Evolutionary conservation across 805 yeast genomes (phyloP).

Genomic region (Trichomonascus vanleenenianus): DNA sequence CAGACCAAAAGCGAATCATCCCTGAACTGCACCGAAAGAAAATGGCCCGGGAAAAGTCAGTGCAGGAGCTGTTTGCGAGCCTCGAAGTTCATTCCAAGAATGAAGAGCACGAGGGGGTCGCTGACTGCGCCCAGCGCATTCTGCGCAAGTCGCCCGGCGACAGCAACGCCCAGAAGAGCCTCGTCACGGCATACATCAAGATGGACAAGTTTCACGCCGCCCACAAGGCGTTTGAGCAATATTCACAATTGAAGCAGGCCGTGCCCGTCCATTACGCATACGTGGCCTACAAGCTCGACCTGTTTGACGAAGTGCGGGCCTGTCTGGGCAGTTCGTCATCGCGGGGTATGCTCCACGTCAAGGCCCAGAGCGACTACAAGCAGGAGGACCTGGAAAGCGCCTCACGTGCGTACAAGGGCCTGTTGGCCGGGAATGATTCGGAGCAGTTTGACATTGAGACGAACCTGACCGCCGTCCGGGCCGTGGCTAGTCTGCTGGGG

Average conservation of each 20-base stretch:
- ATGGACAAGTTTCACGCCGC: conserved; percentile 50
- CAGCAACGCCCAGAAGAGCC: conserved; percentile 30
- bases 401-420: conserved; percentile 35
- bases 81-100: conserved; percentile 31
- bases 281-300: conserved; percentile 50
- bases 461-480: conserved; percentile 55
- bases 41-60: conserved; percentile 5
- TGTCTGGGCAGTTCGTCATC: conserved; percentile 7
- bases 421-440: conserved; percentile 32
- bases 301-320: conserved; percentile 26
- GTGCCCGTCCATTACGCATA: conserved; percentile 45
- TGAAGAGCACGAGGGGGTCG: conserved; percentile 18
- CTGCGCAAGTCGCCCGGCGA: conserved; percentile 23
- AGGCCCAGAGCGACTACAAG: conserved; percentile 49
- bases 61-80: conserved; percentile 28
- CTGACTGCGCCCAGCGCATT: conserved; percentile 14
- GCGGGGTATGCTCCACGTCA: conserved; percentile 39
- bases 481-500: conserved; percentile 27
- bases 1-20: background rate
- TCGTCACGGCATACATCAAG: conserved; percentile 53
- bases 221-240: conserved; percentile 32
- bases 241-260: conserved; percentile 1
- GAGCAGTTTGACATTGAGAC: conserved; percentile 47
- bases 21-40: background rate
- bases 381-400: conserved; percentile 39